These are phyloP conservation scores for Kluyveromyces dobzhanskii DNA, from an alignment of 805 yeast genomes.

Conservation along the genomic window DNA sequence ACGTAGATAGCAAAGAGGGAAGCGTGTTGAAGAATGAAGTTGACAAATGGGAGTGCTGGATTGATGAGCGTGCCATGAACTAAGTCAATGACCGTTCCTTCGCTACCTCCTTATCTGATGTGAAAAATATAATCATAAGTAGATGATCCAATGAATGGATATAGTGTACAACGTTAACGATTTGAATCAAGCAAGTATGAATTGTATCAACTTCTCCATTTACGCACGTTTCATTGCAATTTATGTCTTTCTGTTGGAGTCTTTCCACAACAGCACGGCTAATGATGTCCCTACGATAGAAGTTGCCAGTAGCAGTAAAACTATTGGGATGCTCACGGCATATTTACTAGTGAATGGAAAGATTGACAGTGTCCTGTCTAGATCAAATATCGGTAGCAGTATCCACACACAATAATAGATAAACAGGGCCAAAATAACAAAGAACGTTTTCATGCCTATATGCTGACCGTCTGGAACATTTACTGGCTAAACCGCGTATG, in stretches of 20 bases:
- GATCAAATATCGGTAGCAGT: conserved; percentile 25
- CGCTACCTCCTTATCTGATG: neutral
- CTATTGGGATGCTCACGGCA: conserved; percentile 26
- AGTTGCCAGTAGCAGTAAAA: conserved; percentile 20
- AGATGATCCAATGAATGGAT: neutral
- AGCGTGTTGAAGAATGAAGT: conserved; percentile 53
- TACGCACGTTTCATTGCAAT: too few relatives aligned
- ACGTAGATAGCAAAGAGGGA: conserved; percentile 63
- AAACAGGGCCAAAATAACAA: conserved; percentile 13
- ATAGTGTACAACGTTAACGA: neutral
- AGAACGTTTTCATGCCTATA: conserved; percentile 19
- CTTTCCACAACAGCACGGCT: conserved; percentile 1
- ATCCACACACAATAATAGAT: conserved; percentile 26
- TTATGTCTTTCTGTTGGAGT: too few relatives aligned
- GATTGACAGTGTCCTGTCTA: conserved; percentile 10
- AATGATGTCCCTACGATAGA: conserved; percentile 23
- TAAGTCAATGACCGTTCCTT: conserved; percentile 8
- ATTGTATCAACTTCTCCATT: too few relatives aligned
- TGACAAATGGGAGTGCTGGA: conserved; percentile 67
- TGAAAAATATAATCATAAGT: neutral
- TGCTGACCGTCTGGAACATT: too few relatives aligned
- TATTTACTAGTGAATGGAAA: conserved; percentile 26
- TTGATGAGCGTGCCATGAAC: conserved; percentile 65
- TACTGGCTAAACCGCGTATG: too few relatives aligned
- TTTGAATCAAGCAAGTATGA: too few relatives aligned